Conservation (phyloP, 73 alveolate genomes). For the Tetrahymena malaccensis region DNA sequence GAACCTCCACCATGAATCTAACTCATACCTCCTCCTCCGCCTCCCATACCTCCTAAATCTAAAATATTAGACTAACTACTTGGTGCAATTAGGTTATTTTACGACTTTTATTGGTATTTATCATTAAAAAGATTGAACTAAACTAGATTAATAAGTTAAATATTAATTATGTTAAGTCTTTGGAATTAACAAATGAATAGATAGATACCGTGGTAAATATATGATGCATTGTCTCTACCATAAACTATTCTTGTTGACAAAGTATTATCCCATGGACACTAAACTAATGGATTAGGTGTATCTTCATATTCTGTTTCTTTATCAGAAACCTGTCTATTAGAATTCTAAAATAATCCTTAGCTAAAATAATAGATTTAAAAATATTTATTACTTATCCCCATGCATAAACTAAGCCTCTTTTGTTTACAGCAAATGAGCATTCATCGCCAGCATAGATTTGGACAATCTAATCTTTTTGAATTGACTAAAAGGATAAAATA, state of each 20-base stretch:
- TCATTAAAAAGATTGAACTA: neutral
- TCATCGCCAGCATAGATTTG: conserved; percentile 45
- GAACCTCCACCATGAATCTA: neutral
- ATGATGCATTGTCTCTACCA: neutral
- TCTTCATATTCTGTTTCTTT: neutral
- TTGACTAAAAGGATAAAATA: neutral
- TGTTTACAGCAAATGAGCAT: conserved; percentile 46
- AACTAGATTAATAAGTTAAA: neutral
- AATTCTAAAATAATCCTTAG: neutral
- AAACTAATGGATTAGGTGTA: neutral
- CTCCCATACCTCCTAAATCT: neutral
- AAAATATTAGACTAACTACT: neutral
- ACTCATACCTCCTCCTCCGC: neutral
- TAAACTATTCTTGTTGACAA: neutral
- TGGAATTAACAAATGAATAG: neutral
- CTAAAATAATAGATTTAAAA: neutral
- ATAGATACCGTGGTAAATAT: neutral
- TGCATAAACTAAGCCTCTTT: conserved; percentile 32
- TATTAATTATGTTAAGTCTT: neutral
- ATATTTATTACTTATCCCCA: conserved; percentile 33
- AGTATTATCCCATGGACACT: neutral
- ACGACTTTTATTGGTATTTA: neutral
- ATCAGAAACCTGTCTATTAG: neutral
- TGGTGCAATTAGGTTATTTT: neutral
- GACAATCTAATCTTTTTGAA: neutral